phyloP scores from a whole-genome alignment of 192 early-diverging fungal genomes.

The Umbelopsis vinacea region DNA sequence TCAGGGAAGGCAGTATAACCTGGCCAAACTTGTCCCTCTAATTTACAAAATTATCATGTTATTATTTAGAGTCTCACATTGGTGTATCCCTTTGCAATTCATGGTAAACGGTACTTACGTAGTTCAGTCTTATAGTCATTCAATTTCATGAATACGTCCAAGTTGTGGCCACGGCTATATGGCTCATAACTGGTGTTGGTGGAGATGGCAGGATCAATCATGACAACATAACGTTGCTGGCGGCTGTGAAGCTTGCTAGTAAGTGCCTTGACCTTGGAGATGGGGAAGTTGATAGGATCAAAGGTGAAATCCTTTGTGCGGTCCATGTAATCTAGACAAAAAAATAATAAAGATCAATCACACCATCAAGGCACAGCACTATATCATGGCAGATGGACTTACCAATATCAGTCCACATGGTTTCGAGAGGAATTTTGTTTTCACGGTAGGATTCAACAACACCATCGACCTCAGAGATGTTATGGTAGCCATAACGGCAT shows the following conservation, averaged over 20 bases:
- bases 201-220: constrained; percentile 70
- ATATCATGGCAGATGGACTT: constrained; percentile 24
- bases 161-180: constrained; percentile 52
- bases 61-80: too few species aligned
- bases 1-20: constrained; percentile 71
- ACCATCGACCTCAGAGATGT: constrained; percentile 55
- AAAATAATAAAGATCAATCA: not conserved
- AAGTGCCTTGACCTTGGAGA: constrained; percentile 49
- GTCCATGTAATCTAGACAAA: constrained; percentile 73
- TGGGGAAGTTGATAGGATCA: constrained; percentile 58
- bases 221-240: constrained; percentile 63
- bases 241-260: constrained; percentile 47
- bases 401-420: constrained; percentile 69
- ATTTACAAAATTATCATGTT: not conserved
- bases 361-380: not conserved
- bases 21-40: constrained; percentile 35
- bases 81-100: too few species aligned
- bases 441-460: constrained; percentile 59
- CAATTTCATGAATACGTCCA: constrained; percentile 60
- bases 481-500: constrained; percentile 55
- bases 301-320: constrained; percentile 62
- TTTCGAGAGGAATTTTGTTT: constrained; percentile 64
- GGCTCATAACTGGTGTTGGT: constrained; percentile 49
- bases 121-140: constrained; percentile 18
- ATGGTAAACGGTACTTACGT: not conserved